These are phyloP conservation scores for Apiospora marii DNA, from an alignment of 2,329 filamentous ascomycete species.

Conservation along the genomic window DNA sequence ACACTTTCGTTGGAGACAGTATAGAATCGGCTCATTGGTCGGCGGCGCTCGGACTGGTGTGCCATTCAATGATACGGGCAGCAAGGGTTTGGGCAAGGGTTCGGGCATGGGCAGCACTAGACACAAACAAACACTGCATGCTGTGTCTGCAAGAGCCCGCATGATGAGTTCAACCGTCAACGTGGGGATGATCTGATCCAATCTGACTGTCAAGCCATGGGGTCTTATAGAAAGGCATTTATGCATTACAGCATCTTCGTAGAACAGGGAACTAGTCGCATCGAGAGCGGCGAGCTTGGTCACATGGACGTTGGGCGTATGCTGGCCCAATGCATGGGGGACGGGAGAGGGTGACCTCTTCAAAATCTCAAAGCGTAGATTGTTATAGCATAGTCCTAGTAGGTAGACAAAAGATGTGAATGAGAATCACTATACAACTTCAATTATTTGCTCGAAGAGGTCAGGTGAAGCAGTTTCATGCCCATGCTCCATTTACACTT, in stretches of 20 bases:
- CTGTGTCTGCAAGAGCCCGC: neutral
- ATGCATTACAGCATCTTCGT: neutral
- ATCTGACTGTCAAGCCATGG: neutral
- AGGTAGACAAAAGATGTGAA: neutral
- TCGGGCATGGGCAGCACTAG: neutral
- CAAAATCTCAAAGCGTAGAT: neutral
- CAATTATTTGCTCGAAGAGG: neutral
- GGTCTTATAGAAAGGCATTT: neutral
- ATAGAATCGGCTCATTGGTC: neutral
- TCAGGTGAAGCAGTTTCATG: neutral
- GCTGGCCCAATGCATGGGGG: neutral
- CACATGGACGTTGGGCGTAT: neutral
- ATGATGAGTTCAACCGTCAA: neutral
- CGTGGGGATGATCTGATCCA: slow-evolving; percentile 13
- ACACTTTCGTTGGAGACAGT: neutral
- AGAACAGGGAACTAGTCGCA: neutral
- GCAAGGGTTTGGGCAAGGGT: neutral
- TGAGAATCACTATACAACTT: neutral
- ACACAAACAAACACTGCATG: slow-evolving; percentile 4
- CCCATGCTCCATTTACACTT: neutral
- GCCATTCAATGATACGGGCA: neutral
- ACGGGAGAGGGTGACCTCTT: neutral
- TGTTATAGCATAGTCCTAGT: neutral
- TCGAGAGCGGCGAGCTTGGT: neutral
- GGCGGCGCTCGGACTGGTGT: neutral